Percentiles rank a stretch among this genome's conserved stretches.
These are phyloP conservation scores for Purpureocillium lavendulum DNA, from an alignment of 2,329 filamentous ascomycete species.

Conservation along the genomic window DNA sequence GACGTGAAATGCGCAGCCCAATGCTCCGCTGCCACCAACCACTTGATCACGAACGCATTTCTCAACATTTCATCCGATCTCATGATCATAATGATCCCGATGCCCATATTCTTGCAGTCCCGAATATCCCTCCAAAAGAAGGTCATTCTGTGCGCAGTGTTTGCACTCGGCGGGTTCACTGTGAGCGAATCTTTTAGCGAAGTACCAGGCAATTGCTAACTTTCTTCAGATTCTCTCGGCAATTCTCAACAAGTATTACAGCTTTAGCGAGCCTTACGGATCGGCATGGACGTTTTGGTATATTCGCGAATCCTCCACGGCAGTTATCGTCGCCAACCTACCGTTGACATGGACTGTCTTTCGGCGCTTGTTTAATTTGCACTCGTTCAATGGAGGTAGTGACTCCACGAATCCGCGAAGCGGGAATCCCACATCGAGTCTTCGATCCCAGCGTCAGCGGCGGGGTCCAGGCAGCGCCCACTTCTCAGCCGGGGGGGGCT, in stretches of 20 bases:
- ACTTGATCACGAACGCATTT: conserved; percentile 48
- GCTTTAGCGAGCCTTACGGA: conserved; percentile 28
- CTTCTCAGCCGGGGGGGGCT: conserved; percentile 1
- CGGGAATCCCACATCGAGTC: not conserved
- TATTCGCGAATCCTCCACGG: conserved; percentile 35
- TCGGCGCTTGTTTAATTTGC: conserved; percentile 24
- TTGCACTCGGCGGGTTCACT: conserved; percentile 38
- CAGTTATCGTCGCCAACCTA: conserved; percentile 34
- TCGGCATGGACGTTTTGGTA: conserved; percentile 34
- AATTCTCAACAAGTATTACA: conserved; percentile 37
- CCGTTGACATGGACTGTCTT: conserved; percentile 33
- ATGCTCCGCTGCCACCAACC: conserved; percentile 48
- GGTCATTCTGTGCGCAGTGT: conserved; percentile 37
- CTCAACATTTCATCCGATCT: conserved; percentile 54
- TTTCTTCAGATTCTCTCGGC: conserved; percentile 37
- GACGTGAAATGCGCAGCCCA: no score
- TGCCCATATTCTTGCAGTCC: conserved; percentile 43
- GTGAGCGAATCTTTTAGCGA: no score
- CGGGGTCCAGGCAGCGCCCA: conserved; percentile 1
- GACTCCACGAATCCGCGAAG: conserved; percentile 9
- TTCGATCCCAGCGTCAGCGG: conserved; percentile 13
- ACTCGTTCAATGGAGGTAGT: conserved; percentile 13
- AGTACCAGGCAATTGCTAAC: no score
- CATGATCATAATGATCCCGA: conserved; percentile 49
- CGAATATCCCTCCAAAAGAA: conserved; percentile 43